These are phyloP conservation scores for Olyra latifolia DNA, from an alignment of 176 grass and related monocot species.

Conservation along the genomic window DNA sequence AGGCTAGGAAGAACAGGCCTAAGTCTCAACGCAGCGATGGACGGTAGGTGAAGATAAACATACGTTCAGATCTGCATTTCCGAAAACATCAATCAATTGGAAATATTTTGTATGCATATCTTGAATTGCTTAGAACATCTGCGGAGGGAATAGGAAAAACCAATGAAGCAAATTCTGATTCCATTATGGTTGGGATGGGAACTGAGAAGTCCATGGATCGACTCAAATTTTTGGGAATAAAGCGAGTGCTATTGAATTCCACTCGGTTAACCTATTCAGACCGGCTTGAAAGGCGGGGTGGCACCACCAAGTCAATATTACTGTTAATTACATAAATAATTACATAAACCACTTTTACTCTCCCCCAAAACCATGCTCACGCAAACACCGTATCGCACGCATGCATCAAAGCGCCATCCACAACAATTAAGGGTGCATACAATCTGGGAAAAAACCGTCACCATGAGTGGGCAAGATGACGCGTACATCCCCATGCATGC, in stretches of 20 bases:
- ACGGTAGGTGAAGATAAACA: too few relatives aligned
- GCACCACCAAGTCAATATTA: background rate
- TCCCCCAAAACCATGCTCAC: background rate
- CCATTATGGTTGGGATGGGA: background rate
- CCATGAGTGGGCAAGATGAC: background rate
- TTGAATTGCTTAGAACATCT: background rate
- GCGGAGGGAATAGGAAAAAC: too few relatives aligned
- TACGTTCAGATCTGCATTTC: too few relatives aligned
- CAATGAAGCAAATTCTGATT: background rate
- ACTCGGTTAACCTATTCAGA: too few relatives aligned
- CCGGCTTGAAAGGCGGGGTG: background rate
- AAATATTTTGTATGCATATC: too few relatives aligned
- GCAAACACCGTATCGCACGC: background rate
- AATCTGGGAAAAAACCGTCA: background rate
- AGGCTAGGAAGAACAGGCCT: too few relatives aligned
- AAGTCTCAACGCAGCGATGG: too few relatives aligned
- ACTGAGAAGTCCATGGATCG: background rate
- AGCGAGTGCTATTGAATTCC: too few relatives aligned
- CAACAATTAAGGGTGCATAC: background rate
- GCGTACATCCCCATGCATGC: too few relatives aligned
- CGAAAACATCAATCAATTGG: too few relatives aligned
- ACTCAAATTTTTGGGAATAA: background rate
- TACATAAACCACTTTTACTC: slow-evolving; percentile 9
- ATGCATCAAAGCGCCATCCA: background rate
- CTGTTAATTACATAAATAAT: slow-evolving; percentile 6